Evolutionary conservation across 345 rosid genomes (phyloP), one percentile per base, ranked within the genome.

Genomic region (Luvunga scandens): DNA sequence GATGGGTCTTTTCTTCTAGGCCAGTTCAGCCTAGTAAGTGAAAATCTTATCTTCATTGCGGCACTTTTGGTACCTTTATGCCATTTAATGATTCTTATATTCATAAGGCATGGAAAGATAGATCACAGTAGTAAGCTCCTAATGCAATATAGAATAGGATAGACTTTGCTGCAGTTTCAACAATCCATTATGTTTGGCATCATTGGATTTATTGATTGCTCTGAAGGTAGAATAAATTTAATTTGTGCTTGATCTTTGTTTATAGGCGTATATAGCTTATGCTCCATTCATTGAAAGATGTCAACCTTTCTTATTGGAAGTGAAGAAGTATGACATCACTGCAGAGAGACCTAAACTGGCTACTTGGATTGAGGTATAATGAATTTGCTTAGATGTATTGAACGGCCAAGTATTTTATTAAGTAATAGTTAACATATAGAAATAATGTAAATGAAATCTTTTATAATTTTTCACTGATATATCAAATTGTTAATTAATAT

Each of bases 1-100:
- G 89, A 95, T 50, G 95, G 98, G 31, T 86, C 91, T 18, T 93
- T 93, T 91, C 89, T 95, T 83, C 91, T 93, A 4, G 97, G 90
- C 59, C 90, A 85, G 68, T 88, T 90, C 78, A 88, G 97, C 80
- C 83, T 91, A 87, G 93, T 91, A 78, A 75, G 87, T 62, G 62
- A 21, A 75, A 55, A 70, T 25, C 9, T n/a, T 76, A 16, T 55
- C 39, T 8, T 33, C 33, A 19, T 57, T 27, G 14, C 68, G 1
- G 19, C 53, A 38, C 16, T 22, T 2, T 22, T 28, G 24, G 53
- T 2, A 18, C 33, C 38, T 31, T 50, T 57, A 31, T 36, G 13
- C 48, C 30, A 1, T 31, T 42, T 12, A 10, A 2, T 0, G 16
- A 42, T 42, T 42, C 16, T 1, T 12, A 12, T 42, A 31, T 4